phyloP scores from a whole-genome alignment of 2,329 filamentous ascomycete genomes.

The Trichoderma atroviride region DNA sequence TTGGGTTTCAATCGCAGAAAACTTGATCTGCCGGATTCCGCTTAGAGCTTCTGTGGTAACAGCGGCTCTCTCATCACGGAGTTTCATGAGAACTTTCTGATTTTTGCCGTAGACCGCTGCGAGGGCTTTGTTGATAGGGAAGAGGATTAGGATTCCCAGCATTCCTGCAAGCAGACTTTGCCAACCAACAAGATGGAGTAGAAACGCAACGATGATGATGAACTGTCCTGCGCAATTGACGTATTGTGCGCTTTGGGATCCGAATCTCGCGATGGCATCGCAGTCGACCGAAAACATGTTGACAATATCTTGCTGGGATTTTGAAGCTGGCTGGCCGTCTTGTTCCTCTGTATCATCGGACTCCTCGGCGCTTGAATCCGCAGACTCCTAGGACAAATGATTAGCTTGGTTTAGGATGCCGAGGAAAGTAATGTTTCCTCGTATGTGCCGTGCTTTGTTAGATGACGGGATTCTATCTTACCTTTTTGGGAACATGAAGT shows the following conservation, averaged over 20 bases:
- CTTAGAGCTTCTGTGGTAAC: background rate
- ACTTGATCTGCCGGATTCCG: conserved; percentile 27
- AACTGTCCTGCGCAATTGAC: conserved; percentile 17
- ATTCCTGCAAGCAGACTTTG: conserved; percentile 16
- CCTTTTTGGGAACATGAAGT: conserved; percentile 15
- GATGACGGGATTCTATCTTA: background rate
- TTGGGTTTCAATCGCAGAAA: conserved; percentile 23
- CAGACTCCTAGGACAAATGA: background rate
- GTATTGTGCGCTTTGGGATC: conserved; percentile 14
- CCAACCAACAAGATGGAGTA: conserved; percentile 22
- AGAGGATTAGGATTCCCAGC: conserved; percentile 3
- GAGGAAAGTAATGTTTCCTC: too few species aligned
- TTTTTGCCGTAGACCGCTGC: conserved; percentile 5
- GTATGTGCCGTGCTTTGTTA: background rate
- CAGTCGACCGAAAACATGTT: conserved; percentile 22
- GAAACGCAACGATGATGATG: background rate
- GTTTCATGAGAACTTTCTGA: background rate
- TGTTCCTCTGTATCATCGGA: background rate
- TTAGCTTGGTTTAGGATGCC: background rate
- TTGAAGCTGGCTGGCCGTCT: background rate
- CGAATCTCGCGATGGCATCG: conserved; percentile 19
- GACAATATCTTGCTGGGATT: conserved; percentile 19
- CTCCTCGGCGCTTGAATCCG: background rate
- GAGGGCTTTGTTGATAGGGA: conserved; percentile 10
- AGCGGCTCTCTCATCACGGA: conserved; percentile 15